Conservation (phyloP, 2,329 filamentous ascomycete species). For the Hypoxylon sp. region DNA sequence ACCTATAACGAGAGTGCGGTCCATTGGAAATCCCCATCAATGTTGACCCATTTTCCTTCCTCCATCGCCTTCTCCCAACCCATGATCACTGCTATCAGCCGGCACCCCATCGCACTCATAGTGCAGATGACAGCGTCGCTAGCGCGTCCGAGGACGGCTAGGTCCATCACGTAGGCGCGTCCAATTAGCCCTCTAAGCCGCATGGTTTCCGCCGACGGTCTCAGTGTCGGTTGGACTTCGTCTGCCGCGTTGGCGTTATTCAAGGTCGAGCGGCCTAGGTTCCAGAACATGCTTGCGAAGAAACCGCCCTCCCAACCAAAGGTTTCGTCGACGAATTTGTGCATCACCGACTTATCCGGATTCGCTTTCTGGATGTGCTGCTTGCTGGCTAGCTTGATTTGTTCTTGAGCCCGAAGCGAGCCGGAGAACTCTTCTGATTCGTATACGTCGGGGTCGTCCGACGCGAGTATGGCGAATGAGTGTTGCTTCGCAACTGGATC, state of each 20-base stretch:
- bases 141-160: slow-evolving; percentile 78
- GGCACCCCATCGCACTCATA: slow-evolving; percentile 80
- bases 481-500: slow-evolving; percentile 57
- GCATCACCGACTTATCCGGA: slow-evolving; percentile 66
- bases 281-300: slow-evolving; percentile 86
- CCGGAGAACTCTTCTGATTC: slow-evolving; percentile 73
- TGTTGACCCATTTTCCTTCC: slow-evolving; percentile 78
- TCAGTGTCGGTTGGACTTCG: slow-evolving; percentile 53
- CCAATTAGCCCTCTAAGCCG: slow-evolving; percentile 81
- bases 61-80: slow-evolving; percentile 81
- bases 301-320: slow-evolving; percentile 93
- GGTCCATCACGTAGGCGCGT: slow-evolving; percentile 85
- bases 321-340: slow-evolving; percentile 79
- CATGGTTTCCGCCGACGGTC: slow-evolving; percentile 69
- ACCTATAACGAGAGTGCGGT: slow-evolving; percentile 58
- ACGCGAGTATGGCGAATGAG: slow-evolving; percentile 76
- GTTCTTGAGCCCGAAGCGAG: slow-evolving; percentile 77
- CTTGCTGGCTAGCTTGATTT: slow-evolving; percentile 82
- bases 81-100: slow-evolving; percentile 86
- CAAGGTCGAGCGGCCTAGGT: slow-evolving; percentile 70
- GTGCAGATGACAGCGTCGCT: slow-evolving; percentile 83
- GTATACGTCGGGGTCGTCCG: slow-evolving; percentile 85
- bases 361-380: slow-evolving; percentile 60
- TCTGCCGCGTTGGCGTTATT: slow-evolving; percentile 58
- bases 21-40: slow-evolving; percentile 81